These are phyloP conservation scores for Moesziomyces globuligerus DNA, from an alignment of 1,284 basidiomycete species.

Conservation along the genomic window DNA sequence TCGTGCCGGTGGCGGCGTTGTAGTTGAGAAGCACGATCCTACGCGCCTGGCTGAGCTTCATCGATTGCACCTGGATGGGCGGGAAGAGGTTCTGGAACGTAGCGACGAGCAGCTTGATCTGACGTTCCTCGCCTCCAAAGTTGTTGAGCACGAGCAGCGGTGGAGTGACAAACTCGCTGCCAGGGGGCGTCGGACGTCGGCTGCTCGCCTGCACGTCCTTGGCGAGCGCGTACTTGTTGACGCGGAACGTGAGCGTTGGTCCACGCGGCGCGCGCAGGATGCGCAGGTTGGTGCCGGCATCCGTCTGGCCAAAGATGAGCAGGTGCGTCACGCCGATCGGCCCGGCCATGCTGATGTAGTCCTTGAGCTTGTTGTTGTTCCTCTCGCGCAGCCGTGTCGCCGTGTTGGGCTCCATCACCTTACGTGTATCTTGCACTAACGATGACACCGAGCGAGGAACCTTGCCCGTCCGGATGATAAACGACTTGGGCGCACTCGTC, in stretches of 20 bases:
- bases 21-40: constrained; percentile 93
- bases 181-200: constrained; percentile 76
- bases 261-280: constrained; percentile 90
- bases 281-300: constrained; percentile 79
- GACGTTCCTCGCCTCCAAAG: constrained; percentile 76
- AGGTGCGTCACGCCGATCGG: constrained; percentile 91
- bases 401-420: constrained; percentile 98
- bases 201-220: constrained; percentile 81
- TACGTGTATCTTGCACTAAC: constrained; percentile 89
- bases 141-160: constrained; percentile 78
- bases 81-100: constrained; percentile 89
- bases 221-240: constrained; percentile 90
- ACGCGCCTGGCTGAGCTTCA: constrained; percentile 69
- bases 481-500: constrained; percentile 70
- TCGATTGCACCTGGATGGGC: constrained; percentile 78
- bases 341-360: constrained; percentile 92
- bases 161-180: constrained; percentile 82
- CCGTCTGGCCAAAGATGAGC: constrained; percentile 76
- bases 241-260: constrained; percentile 90
- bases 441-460: constrained; percentile 87
- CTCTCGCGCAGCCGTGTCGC: constrained; percentile 88
- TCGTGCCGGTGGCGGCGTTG: constrained; percentile 83
- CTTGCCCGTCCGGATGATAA: constrained; percentile 92
- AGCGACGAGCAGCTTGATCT: constrained; percentile 76
- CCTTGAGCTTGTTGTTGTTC: constrained; percentile 89